Evolutionary conservation across 441 rosid genomes (phyloP).

Genomic region (Gossypium davidsonii): DNA sequence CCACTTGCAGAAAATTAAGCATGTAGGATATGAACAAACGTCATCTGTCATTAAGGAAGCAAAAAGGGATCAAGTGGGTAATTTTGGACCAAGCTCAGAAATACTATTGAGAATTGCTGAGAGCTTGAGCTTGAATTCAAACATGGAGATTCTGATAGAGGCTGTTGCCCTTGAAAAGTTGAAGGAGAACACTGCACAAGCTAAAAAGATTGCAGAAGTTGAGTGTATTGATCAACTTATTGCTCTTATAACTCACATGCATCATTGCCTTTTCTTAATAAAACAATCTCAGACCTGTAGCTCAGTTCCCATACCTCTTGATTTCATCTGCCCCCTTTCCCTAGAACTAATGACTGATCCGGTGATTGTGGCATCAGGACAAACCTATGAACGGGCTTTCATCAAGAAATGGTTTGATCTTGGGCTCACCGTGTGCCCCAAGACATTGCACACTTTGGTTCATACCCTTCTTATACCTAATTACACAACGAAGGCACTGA

Average conservation of each 20-base stretch:
- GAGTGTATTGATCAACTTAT: conserved; percentile 62
- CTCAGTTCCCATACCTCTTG: conserved; percentile 32
- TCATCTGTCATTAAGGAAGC: conserved; percentile 49
- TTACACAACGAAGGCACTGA: conserved; percentile 79
- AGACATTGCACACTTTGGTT: conserved; percentile 64
- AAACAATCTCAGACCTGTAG: conserved; percentile 62
- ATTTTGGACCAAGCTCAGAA: conserved; percentile 52
- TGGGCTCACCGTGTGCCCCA: conserved; percentile 86
- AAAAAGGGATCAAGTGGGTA: conserved; percentile 44
- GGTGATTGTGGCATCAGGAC: conserved; percentile 87
- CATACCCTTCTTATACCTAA: conserved; percentile 73
- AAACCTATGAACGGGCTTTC: conserved; percentile 79
- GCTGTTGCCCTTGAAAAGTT: conserved; percentile 59
- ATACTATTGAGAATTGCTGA: conserved; percentile 59
- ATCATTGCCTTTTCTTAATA: conserved; percentile 48
- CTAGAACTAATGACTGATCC: conserved; percentile 58
- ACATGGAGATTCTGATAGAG: conserved; percentile 84
- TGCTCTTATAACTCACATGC: conserved; percentile 55
- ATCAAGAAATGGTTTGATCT: conserved; percentile 82
- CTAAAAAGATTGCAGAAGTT: conserved; percentile 50
- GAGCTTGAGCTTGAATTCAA: conserved; percentile 64
- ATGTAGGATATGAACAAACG: conserved; percentile 46
- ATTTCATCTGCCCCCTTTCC: background rate
- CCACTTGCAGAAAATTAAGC: conserved; percentile 58
- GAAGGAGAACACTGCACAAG: conserved; percentile 28